Evolutionary conservation across 305 asterid species (phyloP), one percentile per base, ranked within the genome.

Genomic region (Nicotiana rustica): DNA sequence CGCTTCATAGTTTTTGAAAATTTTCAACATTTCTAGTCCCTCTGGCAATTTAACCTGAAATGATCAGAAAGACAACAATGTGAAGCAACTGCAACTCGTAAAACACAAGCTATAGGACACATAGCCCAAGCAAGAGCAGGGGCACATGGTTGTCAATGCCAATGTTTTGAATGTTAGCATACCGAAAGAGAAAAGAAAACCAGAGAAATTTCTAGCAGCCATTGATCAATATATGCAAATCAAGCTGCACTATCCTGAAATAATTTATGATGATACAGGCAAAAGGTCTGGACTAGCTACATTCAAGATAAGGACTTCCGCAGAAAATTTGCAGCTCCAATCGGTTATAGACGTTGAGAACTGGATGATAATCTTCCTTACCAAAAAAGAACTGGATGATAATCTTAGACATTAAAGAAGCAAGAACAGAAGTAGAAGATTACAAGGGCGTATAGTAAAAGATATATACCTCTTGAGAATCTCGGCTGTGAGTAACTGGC

Each of bases 401-500:
- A 55, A 18, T 61, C 47, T 77, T 76, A 82, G 35, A 44, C 4
- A 47, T 6, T 47, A 71, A 13, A 21, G 19, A 65, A 47, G 55
- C 49, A n/a, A 10, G 38, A 31, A 79, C 33, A 77, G 44, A 25
- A 12, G 59, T n/a, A 59, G 41, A 83, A 59, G 69, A 75, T 49
- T 44, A 73, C 35, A 77, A 41, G 52, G 36, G 49, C 55, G 76
- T 73, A 29, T 6, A 56, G 49, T 61, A 65, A 83, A 81, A 75
- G 79, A 49, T 75, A 47, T 52, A 80, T 84, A 97, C 99, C 99
- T 97, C 97, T 87, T 97, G 99, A 52, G 99, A 92, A 89, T 97
- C 99, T 64, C 99, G 96, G 85, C 99, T 97, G 89, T 97, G 99
- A 52, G 99, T 97, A 66, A 97, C 99, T 84, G 99, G 99, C 92